Percentiles rank a stretch among this genome's conserved stretches.
Evolutionary conservation across 2,329 filamentous ascomycete species (phyloP).

Genomic region (Diaporthe sp.): DNA sequence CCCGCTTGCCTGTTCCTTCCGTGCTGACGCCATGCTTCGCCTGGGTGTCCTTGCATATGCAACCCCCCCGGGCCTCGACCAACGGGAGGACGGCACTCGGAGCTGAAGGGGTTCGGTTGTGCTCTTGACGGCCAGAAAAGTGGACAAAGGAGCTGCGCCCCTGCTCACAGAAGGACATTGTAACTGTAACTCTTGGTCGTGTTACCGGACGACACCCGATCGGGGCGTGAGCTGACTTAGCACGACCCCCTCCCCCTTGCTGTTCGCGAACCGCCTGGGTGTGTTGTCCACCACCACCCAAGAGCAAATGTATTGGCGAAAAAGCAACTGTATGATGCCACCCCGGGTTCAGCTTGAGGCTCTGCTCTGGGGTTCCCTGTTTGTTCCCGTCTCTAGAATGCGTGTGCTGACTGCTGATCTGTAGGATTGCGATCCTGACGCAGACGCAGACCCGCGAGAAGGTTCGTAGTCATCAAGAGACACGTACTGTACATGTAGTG

Average conservation of each 20-base stretch:
- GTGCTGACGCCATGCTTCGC: conserved; percentile 39
- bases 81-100: conserved; percentile 10
- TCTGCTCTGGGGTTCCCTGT: conserved; percentile 37
- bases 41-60: conserved; percentile 36
- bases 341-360: conserved; percentile 41
- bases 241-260: conserved; percentile 2
- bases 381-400: not conserved
- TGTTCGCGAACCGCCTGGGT: conserved; percentile 34
- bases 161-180: conserved; percentile 18
- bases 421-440: conserved; percentile 8
- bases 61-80: conserved; percentile 22
- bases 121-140: conserved; percentile 21
- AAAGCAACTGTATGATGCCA: conserved; percentile 24
- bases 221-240: conserved; percentile 36
- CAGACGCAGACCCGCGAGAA: not conserved
- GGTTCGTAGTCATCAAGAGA: conserved; percentile 16
- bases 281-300: conserved; percentile 25
- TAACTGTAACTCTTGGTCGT: conserved; percentile 24
- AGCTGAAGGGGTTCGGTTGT: conserved; percentile 26
- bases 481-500: not conserved
- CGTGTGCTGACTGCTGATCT: not conserved
- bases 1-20: conserved; percentile 32
- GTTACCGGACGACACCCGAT: conserved; percentile 24
- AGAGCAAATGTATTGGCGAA: conserved; percentile 19
- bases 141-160: conserved; percentile 39